Evolutionary conservation across 2,329 filamentous ascomycete species (phyloP).

Genomic region (Ascomycota sp.): DNA sequence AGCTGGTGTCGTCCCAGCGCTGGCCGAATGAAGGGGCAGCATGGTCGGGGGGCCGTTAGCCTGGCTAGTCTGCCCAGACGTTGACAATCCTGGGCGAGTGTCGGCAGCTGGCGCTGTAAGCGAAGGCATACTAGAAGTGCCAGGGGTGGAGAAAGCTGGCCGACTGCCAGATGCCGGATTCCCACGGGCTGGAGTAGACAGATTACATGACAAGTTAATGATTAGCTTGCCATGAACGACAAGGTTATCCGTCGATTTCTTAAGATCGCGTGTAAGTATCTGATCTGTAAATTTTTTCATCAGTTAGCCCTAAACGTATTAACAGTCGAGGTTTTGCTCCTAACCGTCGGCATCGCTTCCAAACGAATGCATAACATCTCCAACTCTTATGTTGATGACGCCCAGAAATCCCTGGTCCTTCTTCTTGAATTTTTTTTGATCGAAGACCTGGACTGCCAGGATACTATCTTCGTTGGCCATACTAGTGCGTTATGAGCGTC

Average conservation of each 20-base stretch:
- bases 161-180: constrained; percentile 22
- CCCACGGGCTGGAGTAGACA: constrained; percentile 46
- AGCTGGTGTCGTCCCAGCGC: constrained; percentile 18
- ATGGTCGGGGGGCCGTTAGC: constrained; percentile 18
- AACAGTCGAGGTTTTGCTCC: background rate
- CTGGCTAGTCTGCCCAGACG: constrained; percentile 27
- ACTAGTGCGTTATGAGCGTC: constrained; percentile 25
- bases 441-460: constrained; percentile 92
- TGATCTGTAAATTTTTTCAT: constrained; percentile 45
- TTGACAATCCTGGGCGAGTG: constrained; percentile 30
- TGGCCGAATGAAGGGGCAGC: constrained; percentile 25
- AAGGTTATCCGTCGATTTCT: constrained; percentile 94
- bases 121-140: constrained; percentile 22
- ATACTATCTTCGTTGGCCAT: constrained; percentile 88
- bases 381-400: constrained; percentile 91
- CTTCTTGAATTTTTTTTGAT: constrained; percentile 99
- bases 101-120: constrained; percentile 21
- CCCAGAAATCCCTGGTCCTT: constrained; percentile 98
- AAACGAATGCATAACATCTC: constrained; percentile 72
- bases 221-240: constrained; percentile 97
- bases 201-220: constrained; percentile 84
- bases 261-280: constrained; percentile 93
- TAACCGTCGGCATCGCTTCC: constrained; percentile 78
- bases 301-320: no score
- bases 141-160: constrained; percentile 22